These are phyloP conservation scores for Xylaria polymorpha DNA, from an alignment of 2,329 filamentous ascomycete species.

Conservation along the genomic window DNA sequence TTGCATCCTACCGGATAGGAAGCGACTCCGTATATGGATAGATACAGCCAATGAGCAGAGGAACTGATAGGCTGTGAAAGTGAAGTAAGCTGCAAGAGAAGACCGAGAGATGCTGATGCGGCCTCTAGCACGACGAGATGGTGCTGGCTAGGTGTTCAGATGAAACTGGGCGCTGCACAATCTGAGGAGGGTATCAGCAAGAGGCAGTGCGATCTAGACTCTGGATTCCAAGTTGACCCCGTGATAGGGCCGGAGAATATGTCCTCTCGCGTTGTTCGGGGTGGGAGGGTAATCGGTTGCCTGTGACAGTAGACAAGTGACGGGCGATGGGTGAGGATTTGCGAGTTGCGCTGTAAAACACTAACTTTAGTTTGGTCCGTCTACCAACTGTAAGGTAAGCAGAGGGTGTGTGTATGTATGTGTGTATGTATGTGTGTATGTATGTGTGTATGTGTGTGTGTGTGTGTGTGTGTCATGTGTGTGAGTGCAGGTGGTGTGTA, in stretches of 20 bases:
- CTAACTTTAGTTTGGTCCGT: background rate
- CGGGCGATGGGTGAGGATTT: conserved; percentile 5
- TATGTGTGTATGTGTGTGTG: background rate
- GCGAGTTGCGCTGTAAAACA: background rate
- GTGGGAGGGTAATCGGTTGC: conserved; percentile 12
- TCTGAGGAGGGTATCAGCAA: conserved; percentile 46
- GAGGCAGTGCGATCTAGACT: conserved; percentile 34
- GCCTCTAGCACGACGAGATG: conserved; percentile 43
- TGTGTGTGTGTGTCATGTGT: background rate
- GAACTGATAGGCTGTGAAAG: conserved; percentile 35
- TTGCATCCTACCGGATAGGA: conserved; percentile 29
- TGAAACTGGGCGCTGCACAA: conserved; percentile 44
- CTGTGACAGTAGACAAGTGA: conserved; percentile 5
- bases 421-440: background rate
- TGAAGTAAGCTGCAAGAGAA: conserved; percentile 42
- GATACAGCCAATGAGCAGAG: conserved; percentile 39
- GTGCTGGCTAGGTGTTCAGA: conserved; percentile 41
- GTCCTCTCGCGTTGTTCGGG: conserved; percentile 24
- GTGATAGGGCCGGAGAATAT: conserved; percentile 31
- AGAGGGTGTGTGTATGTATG: background rate
- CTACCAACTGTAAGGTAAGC: background rate
- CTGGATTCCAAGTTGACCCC: conserved; percentile 2
- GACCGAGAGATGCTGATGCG: conserved; percentile 38
- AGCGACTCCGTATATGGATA: conserved; percentile 39
- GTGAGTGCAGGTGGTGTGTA: no score